A percentile compares a stretch with the other conserved stretches of the same genome.
Conservation (phyloP, 345 rosid species). For the Lagerstroemia speciosa region DNA sequence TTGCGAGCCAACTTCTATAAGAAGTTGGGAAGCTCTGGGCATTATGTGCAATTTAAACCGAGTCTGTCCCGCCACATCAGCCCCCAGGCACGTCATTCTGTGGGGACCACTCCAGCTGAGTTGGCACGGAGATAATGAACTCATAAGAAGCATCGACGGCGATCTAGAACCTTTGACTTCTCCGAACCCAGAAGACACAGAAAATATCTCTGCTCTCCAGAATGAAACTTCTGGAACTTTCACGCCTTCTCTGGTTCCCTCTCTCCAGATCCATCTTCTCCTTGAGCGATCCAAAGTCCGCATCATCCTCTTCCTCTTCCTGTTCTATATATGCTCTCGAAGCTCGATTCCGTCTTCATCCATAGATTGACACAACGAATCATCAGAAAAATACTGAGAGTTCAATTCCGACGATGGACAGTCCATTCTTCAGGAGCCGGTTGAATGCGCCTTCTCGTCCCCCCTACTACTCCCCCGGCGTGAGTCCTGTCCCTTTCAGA, state of each 20-base stretch:
- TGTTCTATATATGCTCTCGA: background rate
- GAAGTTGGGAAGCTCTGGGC: background rate
- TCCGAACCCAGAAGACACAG: background rate
- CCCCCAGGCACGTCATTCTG: background rate
- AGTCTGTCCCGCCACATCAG: background rate
- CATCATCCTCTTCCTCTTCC: too few species aligned
- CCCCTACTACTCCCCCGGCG: slow-evolving; percentile 5
- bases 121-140: background rate
- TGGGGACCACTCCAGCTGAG: slow-evolving; percentile 1
- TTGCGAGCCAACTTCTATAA: background rate
- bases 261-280: background rate
- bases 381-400: too few species aligned
- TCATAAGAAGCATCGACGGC: slow-evolving; percentile 19
- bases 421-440: slow-evolving; percentile 18
- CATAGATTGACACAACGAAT: background rate
- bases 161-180: slow-evolving; percentile 15
- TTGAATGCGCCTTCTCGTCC: slow-evolving; percentile 13
- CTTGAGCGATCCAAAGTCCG: too few species aligned
- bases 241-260: slow-evolving; percentile 1
- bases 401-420: slow-evolving; percentile 21
- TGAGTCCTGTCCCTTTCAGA: slow-evolving; percentile 1
- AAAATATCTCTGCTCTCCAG: too few species aligned
- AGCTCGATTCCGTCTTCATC: background rate
- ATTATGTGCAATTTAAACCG: background rate
- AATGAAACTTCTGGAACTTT: slow-evolving; percentile 38